Base-by-base conservation (phyloP, 305 asterid genomes). In the Fraxinus xanthoxyloides region DNA sequence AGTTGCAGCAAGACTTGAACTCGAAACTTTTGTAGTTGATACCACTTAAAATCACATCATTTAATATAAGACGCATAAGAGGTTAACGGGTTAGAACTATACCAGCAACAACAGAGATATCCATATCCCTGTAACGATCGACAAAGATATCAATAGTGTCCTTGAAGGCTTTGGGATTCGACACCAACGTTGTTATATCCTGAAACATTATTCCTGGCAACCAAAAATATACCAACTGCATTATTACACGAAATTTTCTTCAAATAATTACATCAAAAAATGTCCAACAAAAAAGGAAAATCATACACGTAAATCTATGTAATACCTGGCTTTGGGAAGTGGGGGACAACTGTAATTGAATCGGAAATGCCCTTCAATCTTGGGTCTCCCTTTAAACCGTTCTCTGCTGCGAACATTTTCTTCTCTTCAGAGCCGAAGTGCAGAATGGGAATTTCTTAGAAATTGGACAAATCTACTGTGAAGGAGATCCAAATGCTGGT, bases 101-200 rank as follows among this genome's bases (percentile, higher is more conserved):
- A 94, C 98, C 98, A 79, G 98, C 98, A 85, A 94, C 97, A 85
- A 91, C 91, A 79, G 98, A 90, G 85, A 94, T 94, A 12, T 84
- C 90, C 98, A 91, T 94, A 84, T 88, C 87, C 43, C 85, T 85
- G 89, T 94, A 94, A 83, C 98, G 92, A 65, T 94, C 97, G 75
- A 92, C 93, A 85, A 94, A 92, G 78, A 94, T 94, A 56, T 94
- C 98, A 80, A 94, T 82, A 82, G 96, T 83, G 10, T 92, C 90
- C 88, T 92, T 91, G 88, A 92, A 92, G 51, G 82, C 94, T 89
- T 88, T 86, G 88, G 85, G 98, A 84, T 92, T 90, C 19, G 91
- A 87, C 76, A 94, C 88, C 75, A 94, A 93, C 8, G 98, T 91
- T 6, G 98, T 94, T 76, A 94, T 92, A 82, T 94, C 98, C 83